These are phyloP conservation scores for Xylaria telfairii DNA, from an alignment of 495 filamentous ascomycete genomes.

Conservation along the genomic window DNA sequence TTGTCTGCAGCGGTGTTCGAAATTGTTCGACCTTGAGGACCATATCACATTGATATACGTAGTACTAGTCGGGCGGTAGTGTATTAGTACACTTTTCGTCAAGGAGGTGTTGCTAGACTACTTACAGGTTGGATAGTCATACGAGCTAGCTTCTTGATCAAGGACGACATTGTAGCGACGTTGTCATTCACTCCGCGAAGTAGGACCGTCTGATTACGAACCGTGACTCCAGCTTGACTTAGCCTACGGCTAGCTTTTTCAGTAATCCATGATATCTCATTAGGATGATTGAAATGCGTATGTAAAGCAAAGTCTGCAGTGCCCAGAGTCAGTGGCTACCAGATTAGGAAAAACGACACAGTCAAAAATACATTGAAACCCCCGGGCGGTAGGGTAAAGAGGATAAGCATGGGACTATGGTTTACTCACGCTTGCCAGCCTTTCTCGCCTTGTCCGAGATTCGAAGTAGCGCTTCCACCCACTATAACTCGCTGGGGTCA, in stretches of 20 bases:
- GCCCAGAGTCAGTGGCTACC: neutral
- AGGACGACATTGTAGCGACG: slow-evolving; percentile 53
- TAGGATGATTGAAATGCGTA: slow-evolving; percentile 67
- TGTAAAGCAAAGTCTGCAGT: slow-evolving; percentile 53
- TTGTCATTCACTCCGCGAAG: slow-evolving; percentile 63
- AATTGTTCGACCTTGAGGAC: slow-evolving; percentile 63
- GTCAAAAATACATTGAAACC: neutral
- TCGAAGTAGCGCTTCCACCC: slow-evolving; percentile 56
- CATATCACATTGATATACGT: slow-evolving; percentile 67
- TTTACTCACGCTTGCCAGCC: slow-evolving; percentile 54
- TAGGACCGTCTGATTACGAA: slow-evolving; percentile 60
- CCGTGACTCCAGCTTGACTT: slow-evolving; percentile 55
- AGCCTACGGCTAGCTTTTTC: slow-evolving; percentile 55
- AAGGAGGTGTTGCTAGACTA: slow-evolving; percentile 25
- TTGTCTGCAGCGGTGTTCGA: slow-evolving; percentile 63
- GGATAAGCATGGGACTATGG: no score
- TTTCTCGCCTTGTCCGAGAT: slow-evolving; percentile 52
- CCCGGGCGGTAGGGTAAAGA: neutral
- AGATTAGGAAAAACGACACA: neutral
- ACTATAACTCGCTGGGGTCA: no score
- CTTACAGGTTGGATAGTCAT: slow-evolving; percentile 57
- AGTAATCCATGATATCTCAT: slow-evolving; percentile 66
- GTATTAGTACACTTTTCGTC: slow-evolving; percentile 25
- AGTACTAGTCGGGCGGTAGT: slow-evolving; percentile 50
- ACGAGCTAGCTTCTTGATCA: slow-evolving; percentile 59